These are phyloP conservation scores for Pyricularia pennisetigena DNA, from an alignment of 2,329 filamentous ascomycete species.

Conservation along the genomic window DNA sequence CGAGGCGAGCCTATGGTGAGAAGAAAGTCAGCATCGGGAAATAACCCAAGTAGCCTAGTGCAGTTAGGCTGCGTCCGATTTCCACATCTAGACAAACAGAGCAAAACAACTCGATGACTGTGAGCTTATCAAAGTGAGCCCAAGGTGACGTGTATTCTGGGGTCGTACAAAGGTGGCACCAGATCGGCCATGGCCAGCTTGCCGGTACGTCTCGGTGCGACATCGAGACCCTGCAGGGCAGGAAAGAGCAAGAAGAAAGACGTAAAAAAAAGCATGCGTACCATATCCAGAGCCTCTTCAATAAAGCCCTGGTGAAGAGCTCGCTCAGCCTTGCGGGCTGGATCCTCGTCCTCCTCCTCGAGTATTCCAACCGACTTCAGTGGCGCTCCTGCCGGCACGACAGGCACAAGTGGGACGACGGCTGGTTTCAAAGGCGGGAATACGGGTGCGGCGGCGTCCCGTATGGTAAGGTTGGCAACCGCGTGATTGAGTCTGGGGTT, in stretches of 20 bases:
- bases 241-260: background rate
- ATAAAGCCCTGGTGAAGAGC: conserved; percentile 55
- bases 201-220: background rate
- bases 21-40: conserved; percentile 8
- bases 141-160: background rate
- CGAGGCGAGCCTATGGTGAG: conserved; percentile 62
- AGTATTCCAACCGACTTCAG: conserved; percentile 10
- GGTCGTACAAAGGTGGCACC: background rate
- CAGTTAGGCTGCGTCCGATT: background rate
- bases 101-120: background rate
- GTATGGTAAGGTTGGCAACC: background rate
- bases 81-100: background rate
- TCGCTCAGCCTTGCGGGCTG: conserved; percentile 21
- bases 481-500: background rate
- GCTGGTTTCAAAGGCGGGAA: background rate
- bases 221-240: background rate
- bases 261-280: conserved; percentile 27
- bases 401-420: background rate
- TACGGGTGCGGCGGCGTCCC: background rate
- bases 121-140: background rate
- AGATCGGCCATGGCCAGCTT: background rate
- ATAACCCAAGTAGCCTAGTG: background rate
- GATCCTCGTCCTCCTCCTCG: conserved; percentile 20
- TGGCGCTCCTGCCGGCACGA: background rate
- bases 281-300: conserved; percentile 79